Evolutionary conservation across 805 yeast species (phyloP).

Genomic region (Suhomyces pyralidae): DNA sequence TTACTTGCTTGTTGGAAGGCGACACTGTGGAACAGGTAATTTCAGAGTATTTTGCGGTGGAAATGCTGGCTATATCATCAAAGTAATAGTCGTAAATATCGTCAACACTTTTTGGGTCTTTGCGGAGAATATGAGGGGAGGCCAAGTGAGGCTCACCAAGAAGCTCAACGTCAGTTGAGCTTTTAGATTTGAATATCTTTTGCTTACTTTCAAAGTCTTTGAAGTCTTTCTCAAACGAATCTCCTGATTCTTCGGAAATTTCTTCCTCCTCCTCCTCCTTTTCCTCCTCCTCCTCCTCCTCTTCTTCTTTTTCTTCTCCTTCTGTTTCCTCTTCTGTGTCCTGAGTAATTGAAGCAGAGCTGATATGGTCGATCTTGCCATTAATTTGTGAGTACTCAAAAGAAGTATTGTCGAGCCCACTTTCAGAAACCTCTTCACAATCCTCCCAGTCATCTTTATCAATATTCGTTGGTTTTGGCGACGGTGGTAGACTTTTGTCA

Average conservation of each 20-base stretch:
- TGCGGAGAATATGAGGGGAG: neutral
- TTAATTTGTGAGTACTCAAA: neutral
- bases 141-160: neutral
- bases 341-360: neutral
- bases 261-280: too few relatives aligned
- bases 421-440: neutral
- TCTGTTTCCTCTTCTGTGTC: neutral
- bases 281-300: neutral
- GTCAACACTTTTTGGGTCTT: neutral
- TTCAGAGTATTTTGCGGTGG: constrained; percentile 11
- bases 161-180: constrained; percentile 1
- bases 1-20: neutral
- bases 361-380: neutral
- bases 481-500: neutral
- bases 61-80: constrained; percentile 8
- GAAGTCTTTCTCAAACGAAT: neutral
- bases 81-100: constrained; percentile 10
- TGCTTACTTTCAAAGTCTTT: neutral
- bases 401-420: neutral
- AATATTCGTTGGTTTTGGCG: neutral
- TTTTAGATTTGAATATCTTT: too few relatives aligned
- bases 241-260: neutral
- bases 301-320: neutral
- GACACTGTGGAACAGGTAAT: constrained; percentile 5
- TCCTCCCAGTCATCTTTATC: constrained; percentile 3